Evolutionary conservation across 352 stramenopile genomes (phyloP).

Genomic region (Hyaloperonospora arabidopsidis): DNA sequence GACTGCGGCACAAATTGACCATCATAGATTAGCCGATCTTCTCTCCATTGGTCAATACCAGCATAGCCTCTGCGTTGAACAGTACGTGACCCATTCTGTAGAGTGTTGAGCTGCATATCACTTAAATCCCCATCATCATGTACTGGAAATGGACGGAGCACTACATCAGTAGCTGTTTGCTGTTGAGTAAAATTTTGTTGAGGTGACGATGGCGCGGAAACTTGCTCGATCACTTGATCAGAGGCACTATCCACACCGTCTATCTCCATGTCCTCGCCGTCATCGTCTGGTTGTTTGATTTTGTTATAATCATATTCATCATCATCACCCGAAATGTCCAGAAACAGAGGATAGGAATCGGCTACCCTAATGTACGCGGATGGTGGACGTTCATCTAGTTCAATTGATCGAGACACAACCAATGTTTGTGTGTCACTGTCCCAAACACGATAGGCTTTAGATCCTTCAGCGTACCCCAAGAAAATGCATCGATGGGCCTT

Average conservation of each 20-base stretch:
- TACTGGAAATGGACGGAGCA: neutral
- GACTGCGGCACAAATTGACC: neutral
- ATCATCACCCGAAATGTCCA: neutral
- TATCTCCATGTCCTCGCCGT: neutral
- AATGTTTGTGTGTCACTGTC: constrained; percentile 5
- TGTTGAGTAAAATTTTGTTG: neutral
- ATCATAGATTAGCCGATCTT: neutral
- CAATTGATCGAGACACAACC: constrained; percentile 2
- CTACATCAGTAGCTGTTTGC: neutral
- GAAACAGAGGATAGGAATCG: neutral
- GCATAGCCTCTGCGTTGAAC: neutral
- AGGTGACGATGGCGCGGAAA: neutral
- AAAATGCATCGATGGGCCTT: constrained; percentile 16
- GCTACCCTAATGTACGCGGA: neutral
- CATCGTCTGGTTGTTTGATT: neutral
- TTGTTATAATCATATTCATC: neutral
- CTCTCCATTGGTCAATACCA: neutral
- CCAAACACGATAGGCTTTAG: constrained; percentile 11
- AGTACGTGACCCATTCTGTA: neutral
- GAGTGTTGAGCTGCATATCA: neutral
- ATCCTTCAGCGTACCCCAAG: constrained; percentile 8
- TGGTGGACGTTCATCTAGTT: neutral
- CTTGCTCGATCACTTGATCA: neutral
- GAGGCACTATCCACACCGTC: neutral
- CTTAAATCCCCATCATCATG: neutral